Evolutionary conservation across 805 yeast genomes (phyloP), one percentile per base, ranked within the genome.

Genomic region (Kregervanrija pseudodelftensis): DNA sequence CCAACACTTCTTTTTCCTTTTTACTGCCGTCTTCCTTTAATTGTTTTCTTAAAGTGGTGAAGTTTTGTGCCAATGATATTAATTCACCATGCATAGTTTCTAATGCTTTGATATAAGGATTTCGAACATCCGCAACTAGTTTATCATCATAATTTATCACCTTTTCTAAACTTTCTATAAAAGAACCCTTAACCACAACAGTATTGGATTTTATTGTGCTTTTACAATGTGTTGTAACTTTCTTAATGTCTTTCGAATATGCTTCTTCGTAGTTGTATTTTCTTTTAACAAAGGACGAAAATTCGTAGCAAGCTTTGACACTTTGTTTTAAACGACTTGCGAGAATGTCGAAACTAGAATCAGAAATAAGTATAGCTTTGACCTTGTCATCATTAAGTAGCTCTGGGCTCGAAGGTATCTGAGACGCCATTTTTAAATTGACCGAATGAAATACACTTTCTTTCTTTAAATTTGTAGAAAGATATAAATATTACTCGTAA

Each of bases 31-130:
- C 85, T 40, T 93, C 98, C 61, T 93, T 93, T 43, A 80, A 67
- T 32, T 72, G 54, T 61, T 90, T 93, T 53, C 99, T 74, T 49
- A 80, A 69, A 48, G 84, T 77, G 10, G 85, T 73, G 51, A 89
- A 79, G 3, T 88, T 78, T 14, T 77, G 71, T 13, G 85, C 72
- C 49, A 93, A 70, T 0, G 95, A 81, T 11, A 69, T 64, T 47
- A 93, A 67, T 63, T 93, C 97, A 55, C 86, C 95, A 56, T 81
- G 79, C 88, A 93, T 93, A 34, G 79, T 81, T 53, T 79, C 82
- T 57, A 93, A 68, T 1, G 93, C 89, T 40, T 80, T 80, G 32
- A 86, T 84, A 64, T 81, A 90, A 7, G 90, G 79, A 36, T 75
- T 70, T 12, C 89, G 86, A 11, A 87, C 95, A 40, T 74, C 76